Base-by-base conservation (phyloP, 2,329 filamentous ascomycete species). In the Magnaporthiopsis rhizophila region DNA sequence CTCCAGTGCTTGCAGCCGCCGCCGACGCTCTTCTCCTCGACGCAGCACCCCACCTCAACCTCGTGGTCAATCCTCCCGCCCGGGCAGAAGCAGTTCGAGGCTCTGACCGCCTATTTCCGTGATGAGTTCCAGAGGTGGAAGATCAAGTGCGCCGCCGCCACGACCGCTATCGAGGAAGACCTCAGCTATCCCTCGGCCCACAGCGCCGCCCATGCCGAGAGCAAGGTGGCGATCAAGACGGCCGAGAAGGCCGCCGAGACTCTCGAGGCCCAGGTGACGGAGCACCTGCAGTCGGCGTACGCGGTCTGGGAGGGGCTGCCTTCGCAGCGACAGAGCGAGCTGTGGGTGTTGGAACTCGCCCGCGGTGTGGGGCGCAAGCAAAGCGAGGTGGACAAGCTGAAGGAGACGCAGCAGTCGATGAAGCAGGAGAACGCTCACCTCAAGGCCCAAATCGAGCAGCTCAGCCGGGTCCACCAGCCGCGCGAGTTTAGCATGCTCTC, bases 1-100 rank as follows among this genome's bases (percentile, higher is more conserved):
- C 84, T 97, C 13, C 90, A 89, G 67, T 89, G 94, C 68, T 85
- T 98, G 1, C 86, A 89, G 50, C 83, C 90, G 12, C 92, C 93
- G 3, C 88, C 91, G 4, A 95, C 91, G 0, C 81, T 97, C 8
- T 94, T 93, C 77, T 89, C 91, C 12, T 85, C 88, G 0, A 91
- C 89, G 8, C 91, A 92, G 36, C 89, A 96, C 71, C 81, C 92
- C 1, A 91, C 89, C 0, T 81, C 86, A 26, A 86, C 88, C 3
- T 95, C 91, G 0, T 97, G 94, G 87, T 92, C 92, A 0, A 84
- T 96, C 38, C 80, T 86, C 28, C 88, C 90, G 1, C 93, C 93
- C 0, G 87, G 86, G 0, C 81, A 86, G 67, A 85, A 87, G 68
- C 91, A 97, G 74, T 87, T 86, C 62, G 86, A 90, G 21, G 89